Conservation (phyloP, 345 rosid genomes). For the Camelina laxa region DNA sequence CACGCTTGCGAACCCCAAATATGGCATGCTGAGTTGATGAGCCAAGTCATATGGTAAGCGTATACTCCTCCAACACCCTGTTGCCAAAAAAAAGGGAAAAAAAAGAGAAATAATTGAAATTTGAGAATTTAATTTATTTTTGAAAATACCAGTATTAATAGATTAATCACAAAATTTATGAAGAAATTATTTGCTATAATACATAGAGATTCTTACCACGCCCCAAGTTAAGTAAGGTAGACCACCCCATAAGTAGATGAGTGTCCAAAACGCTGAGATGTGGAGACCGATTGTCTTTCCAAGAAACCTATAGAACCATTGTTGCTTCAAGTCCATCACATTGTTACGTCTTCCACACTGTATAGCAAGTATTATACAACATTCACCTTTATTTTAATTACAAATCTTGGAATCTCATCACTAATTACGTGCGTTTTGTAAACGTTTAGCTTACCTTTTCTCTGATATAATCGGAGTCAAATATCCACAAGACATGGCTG, state of each 20-base stretch:
- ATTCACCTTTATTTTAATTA: background rate
- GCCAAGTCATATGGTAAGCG: background rate
- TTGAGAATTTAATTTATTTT: too few relatives aligned
- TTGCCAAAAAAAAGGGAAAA: too few relatives aligned
- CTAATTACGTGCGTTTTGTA: background rate
- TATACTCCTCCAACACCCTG: background rate
- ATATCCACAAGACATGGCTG: constrained; percentile 1
- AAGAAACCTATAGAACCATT: background rate
- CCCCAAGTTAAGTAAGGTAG: background rate
- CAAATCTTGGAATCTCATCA: too few relatives aligned
- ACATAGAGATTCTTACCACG: background rate
- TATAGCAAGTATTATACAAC: background rate
- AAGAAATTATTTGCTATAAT: too few relatives aligned
- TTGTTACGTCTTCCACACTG: background rate
- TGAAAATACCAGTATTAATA: too few relatives aligned
- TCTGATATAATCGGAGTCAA: background rate
- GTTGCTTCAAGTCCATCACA: constrained; percentile 1
- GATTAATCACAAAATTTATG: too few relatives aligned
- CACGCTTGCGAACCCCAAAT: background rate
- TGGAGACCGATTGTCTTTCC: background rate
- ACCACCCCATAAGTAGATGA: constrained; percentile 5
- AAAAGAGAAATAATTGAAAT: too few relatives aligned
- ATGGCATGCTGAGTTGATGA: background rate
- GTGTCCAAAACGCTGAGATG: background rate
- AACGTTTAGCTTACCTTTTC: background rate